Conservation (phyloP, 768 basidiomycete species). For the Boletales sp. region DNA sequence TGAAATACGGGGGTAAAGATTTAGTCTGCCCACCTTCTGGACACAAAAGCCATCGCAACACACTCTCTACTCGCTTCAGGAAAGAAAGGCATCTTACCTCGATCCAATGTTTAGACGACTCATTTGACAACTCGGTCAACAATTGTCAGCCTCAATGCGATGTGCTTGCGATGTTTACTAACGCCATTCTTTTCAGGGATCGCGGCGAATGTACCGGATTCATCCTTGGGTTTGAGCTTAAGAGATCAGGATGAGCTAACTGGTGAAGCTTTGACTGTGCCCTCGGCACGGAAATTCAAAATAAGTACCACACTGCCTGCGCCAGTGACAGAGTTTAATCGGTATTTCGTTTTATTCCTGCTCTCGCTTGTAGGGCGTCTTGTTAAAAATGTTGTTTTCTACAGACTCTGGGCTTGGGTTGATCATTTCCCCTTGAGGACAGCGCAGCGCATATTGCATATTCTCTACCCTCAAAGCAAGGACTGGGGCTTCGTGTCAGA, state of each 20-base stretch:
- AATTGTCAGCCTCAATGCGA: slow-evolving; percentile 22
- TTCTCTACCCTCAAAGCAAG: slow-evolving; percentile 39
- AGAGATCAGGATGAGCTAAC: slow-evolving; percentile 23
- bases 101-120: slow-evolving; percentile 25
- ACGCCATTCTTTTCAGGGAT: slow-evolving; percentile 21
- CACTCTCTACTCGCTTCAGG: slow-evolving; percentile 31
- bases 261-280: slow-evolving; percentile 31
- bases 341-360: slow-evolving; percentile 13
- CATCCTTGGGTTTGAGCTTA: slow-evolving; percentile 22
- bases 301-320: slow-evolving; percentile 23
- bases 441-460: slow-evolving; percentile 38
- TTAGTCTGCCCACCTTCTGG: slow-evolving; percentile 20
- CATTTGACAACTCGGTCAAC: slow-evolving; percentile 27
- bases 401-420: slow-evolving; percentile 30
- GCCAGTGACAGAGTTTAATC: slow-evolving; percentile 31
- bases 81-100: slow-evolving; percentile 30
- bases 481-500: slow-evolving; percentile 43
- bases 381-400: not conserved
- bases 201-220: slow-evolving; percentile 23
- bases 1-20: slow-evolving; percentile 25
- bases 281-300: slow-evolving; percentile 29
- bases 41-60: slow-evolving; percentile 35
- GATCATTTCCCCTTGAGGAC: slow-evolving; percentile 33
- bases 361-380: not conserved
- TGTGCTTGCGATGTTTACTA: not conserved